Evolutionary conservation across 805 yeast species (phyloP), one percentile per base, ranked within the genome.

Genomic region (Myxozyma vanderwaltii): DNA sequence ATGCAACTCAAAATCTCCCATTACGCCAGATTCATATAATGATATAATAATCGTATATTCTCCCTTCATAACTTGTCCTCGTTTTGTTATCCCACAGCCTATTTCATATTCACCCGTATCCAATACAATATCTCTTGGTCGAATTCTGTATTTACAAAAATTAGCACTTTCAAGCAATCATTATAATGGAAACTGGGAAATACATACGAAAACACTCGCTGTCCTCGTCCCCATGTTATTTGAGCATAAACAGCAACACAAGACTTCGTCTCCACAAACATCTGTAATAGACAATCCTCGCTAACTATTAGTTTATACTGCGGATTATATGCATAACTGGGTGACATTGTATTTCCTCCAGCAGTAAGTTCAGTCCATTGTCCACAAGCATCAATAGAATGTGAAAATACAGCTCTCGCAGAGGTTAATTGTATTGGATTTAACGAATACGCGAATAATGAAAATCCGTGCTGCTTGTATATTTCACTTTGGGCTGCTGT

Each of bases 331-430:
- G 31, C 23, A 41, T 40, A 62, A n/a, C 56, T 44, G 10, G 64
- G 50, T 2, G 52, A 41, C 2, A 39, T 6, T 6, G 54, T 39
- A 40, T 48, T 62, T 7, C 65, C 65, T n/a, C 65, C 65, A 3
- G 64, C 54, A n/a, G 65, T 36, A 12, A 56, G 41, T 31, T 59
- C 64, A 0, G 64, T 62, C 65, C 65, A 62, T 33, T 59, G 54
- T 7, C 61, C 61, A n/a, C 27, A 19, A 2, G 41, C 41, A 12
- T 23, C 54, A 5, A n/a, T 33, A 1, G 23, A 5, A 19, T 39
- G 13, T 15, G 47, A 38, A 12, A 36, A 51, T 15, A 13, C 50
- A 7, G 54, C 47, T 12, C 8, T 26, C 7, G 51, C 63, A 3
- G 49, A 23, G 3, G 12, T 31, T 10, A 55, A 33, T 21, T 27